These are phyloP conservation scores for Eragrostis curvula DNA, from an alignment of 176 grass and related monocot species.

Conservation along the genomic window DNA sequence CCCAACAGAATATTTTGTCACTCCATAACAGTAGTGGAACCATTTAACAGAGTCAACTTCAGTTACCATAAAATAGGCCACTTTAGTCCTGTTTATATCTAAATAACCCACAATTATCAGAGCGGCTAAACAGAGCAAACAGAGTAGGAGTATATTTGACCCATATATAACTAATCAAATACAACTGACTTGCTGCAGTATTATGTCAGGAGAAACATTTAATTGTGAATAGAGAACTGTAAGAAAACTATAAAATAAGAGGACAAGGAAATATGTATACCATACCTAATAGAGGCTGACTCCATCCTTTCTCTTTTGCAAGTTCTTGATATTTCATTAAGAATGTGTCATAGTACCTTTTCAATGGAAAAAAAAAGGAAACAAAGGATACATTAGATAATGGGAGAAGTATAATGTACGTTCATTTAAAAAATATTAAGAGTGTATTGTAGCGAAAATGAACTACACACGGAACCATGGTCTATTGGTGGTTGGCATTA, in stretches of 20 bases:
- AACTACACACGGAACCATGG: neutral
- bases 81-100: neutral
- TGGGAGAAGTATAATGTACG: neutral
- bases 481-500: neutral
- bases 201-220: neutral
- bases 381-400: slow-evolving; percentile 21
- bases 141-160: slow-evolving; percentile 21
- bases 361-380: slow-evolving; percentile 18
- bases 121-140: neutral
- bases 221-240: neutral
- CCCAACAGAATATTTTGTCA: neutral
- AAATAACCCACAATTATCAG: neutral
- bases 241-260: neutral
- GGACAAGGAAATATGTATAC: slow-evolving; percentile 16
- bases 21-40: slow-evolving; percentile 1
- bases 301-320: slow-evolving; percentile 78
- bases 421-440: slow-evolving; percentile 6
- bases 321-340: slow-evolving; percentile 85
- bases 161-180: slow-evolving; percentile 18
- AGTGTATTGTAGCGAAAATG: neutral
- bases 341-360: slow-evolving; percentile 94
- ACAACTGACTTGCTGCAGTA: neutral
- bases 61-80: slow-evolving; percentile 2
- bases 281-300: slow-evolving; percentile 83
- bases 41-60: neutral